Evolutionary conservation across 192 early-diverging fungal species (phyloP).

Genomic region (Pilaira anomala): DNA sequence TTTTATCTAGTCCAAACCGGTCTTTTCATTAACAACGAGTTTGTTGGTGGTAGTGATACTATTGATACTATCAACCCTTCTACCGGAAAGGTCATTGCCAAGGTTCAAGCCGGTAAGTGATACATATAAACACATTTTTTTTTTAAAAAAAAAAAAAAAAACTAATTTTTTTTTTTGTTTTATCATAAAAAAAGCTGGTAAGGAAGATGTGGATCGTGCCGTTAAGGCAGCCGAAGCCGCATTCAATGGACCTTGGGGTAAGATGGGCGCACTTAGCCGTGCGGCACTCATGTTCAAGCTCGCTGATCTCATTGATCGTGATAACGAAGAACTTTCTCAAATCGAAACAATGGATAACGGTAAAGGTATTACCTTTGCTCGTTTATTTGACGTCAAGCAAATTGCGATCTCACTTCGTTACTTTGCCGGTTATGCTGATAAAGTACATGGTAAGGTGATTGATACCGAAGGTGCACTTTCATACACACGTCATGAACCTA

Average conservation of each 20-base stretch:
- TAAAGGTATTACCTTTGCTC: conserved; percentile 62
- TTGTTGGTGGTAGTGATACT: conserved; percentile 51
- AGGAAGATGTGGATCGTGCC: conserved; percentile 62
- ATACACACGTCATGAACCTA: conserved; percentile 57
- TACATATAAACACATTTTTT: not conserved
- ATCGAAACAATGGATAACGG: conserved; percentile 79
- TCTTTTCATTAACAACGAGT: conserved; percentile 73
- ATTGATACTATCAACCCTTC: conserved; percentile 68
- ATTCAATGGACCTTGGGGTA: conserved; percentile 52
- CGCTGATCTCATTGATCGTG: conserved; percentile 48
- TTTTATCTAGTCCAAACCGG: conserved; percentile 45
- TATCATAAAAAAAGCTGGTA: conserved; percentile 49
- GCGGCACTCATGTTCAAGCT: conserved; percentile 55
- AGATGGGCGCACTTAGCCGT: conserved; percentile 45
- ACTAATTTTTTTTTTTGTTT: no score
- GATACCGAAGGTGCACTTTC: conserved; percentile 47
- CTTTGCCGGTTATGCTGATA: conserved; percentile 68
- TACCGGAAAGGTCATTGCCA: conserved; percentile 55
- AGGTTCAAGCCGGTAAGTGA: conserved; percentile 43
- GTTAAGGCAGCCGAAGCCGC: conserved; percentile 62
- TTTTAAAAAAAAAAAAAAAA: no score
- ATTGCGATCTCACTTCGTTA: conserved; percentile 66
- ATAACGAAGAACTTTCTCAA: conserved; percentile 47
- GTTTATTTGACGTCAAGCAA: conserved; percentile 57
- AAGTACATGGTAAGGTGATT: conserved; percentile 55